Percentiles rank a stretch among this genome's conserved stretches.
Evolutionary conservation across 768 basidiomycete species (phyloP).

Genomic region (Scleroderma citrinum): DNA sequence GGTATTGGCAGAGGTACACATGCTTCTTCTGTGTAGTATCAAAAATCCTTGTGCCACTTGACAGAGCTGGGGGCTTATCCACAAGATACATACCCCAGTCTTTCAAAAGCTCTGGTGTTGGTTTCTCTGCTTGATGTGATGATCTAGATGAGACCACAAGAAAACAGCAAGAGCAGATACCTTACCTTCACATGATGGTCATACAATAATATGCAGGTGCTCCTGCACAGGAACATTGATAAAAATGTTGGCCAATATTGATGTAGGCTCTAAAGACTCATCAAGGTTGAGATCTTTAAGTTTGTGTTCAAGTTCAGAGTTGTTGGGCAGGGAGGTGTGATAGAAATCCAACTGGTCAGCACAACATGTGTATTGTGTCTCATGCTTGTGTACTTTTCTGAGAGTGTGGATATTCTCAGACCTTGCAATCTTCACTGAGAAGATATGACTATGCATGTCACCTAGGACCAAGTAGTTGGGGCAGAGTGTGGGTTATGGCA

Average conservation of each 20-base stretch:
- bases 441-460: background rate
- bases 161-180: no score
- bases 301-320: background rate
- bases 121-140: no score
- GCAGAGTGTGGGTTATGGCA: no score
- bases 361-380: background rate
- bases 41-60: no score
- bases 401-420: background rate
- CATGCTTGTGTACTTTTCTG: background rate
- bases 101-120: no score
- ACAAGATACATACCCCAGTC: no score
- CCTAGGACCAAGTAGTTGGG: background rate
- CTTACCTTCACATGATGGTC: background rate
- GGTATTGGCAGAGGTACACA: background rate
- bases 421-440: background rate
- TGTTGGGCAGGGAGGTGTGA: background rate
- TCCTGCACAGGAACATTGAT: background rate
- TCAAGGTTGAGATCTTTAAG: background rate
- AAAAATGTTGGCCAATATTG: background rate
- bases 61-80: no score
- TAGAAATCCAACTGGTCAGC: background rate
- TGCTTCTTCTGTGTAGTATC: no score
- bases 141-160: no score
- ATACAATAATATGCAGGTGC: conserved; percentile 1
- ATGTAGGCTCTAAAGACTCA: background rate